Percentiles rank a stretch among this genome's conserved stretches.
These are phyloP conservation scores for Atkinsonella texensis DNA, from an alignment of 2,329 filamentous ascomycete species.

Conservation along the genomic window DNA sequence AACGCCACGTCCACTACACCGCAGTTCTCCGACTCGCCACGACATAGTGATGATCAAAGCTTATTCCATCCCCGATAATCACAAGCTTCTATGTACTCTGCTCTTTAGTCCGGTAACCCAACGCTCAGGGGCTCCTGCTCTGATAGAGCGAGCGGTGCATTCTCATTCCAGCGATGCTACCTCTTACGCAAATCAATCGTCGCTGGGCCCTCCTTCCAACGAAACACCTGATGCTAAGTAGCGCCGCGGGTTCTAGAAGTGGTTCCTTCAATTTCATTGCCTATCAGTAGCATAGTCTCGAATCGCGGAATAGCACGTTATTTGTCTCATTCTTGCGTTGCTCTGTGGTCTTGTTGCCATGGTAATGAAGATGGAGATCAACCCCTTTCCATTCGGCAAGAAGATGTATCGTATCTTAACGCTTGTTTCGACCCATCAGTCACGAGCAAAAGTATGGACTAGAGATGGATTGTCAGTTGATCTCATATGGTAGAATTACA, in stretches of 20 bases:
- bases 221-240: slow-evolving; percentile 5
- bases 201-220: slow-evolving; percentile 12
- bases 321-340: slow-evolving; percentile 43
- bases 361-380: slow-evolving; percentile 7
- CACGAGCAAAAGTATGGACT: not conserved
- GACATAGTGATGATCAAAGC: not conserved
- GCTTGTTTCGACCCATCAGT: slow-evolving; percentile 20
- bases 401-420: slow-evolving; percentile 57
- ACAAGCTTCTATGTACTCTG: slow-evolving; percentile 38
- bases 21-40: not conserved
- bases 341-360: slow-evolving; percentile 49
- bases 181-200: not conserved
- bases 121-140: slow-evolving; percentile 45
- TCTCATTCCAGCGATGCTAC: not conserved
- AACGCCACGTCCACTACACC: not conserved
- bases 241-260: slow-evolving; percentile 1
- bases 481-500: not conserved
- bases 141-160: slow-evolving; percentile 44
- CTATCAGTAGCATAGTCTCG: no score
- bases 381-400: slow-evolving; percentile 24
- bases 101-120: slow-evolving; percentile 52
- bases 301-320: slow-evolving; percentile 1
- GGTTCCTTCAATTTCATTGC: not conserved
- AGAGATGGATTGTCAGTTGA: not conserved
- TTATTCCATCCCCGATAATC: not conserved